A percentile compares a stretch with the other conserved stretches of the same genome.
Evolutionary conservation across 176 grass and related monocot genomes (phyloP).

Genomic region (Oryza meridionalis): DNA sequence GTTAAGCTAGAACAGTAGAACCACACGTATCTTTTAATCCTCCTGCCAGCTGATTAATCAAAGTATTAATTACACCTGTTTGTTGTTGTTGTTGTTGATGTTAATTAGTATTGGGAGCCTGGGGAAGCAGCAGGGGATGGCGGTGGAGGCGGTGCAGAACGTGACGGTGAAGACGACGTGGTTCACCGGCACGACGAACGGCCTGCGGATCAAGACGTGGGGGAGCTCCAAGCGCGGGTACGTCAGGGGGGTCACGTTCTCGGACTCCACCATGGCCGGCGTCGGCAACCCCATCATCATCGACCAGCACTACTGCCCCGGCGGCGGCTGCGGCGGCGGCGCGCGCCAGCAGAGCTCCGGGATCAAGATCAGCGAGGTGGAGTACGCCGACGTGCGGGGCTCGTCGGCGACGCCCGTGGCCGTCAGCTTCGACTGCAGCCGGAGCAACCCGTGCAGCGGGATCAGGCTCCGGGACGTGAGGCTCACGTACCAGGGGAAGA

Average conservation of each 20-base stretch:
- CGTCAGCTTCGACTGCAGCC: constrained; percentile 78
- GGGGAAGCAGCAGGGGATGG: constrained; percentile 51
- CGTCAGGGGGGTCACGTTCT: constrained; percentile 69
- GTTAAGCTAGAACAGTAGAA: not conserved
- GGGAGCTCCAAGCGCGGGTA: constrained; percentile 56
- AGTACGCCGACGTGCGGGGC: constrained; percentile 58
- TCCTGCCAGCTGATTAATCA: not conserved
- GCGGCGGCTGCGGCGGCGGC: constrained; percentile 42
- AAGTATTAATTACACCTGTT: no score
- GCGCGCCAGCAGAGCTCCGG: constrained; percentile 43
- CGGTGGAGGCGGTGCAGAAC: constrained; percentile 61
- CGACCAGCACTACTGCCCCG: constrained; percentile 85
- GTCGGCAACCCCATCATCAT: constrained; percentile 94
- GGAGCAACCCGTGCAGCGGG: constrained; percentile 78
- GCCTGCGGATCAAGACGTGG: constrained; percentile 90
- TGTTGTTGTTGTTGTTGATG: not conserved
- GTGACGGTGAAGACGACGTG: constrained; percentile 87
- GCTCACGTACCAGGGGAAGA: constrained; percentile 50
- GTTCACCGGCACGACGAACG: constrained; percentile 74
- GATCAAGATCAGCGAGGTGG: constrained; percentile 77
- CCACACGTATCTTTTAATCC: no score
- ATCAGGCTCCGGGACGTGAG: constrained; percentile 72
- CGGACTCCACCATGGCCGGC: constrained; percentile 57
- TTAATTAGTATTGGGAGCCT: constrained; percentile 59
- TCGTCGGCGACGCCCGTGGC: constrained; percentile 70